Evolutionary conservation across 1,284 basidiomycete genomes (phyloP).

Genomic region (Nidula niveotomentosa): DNA sequence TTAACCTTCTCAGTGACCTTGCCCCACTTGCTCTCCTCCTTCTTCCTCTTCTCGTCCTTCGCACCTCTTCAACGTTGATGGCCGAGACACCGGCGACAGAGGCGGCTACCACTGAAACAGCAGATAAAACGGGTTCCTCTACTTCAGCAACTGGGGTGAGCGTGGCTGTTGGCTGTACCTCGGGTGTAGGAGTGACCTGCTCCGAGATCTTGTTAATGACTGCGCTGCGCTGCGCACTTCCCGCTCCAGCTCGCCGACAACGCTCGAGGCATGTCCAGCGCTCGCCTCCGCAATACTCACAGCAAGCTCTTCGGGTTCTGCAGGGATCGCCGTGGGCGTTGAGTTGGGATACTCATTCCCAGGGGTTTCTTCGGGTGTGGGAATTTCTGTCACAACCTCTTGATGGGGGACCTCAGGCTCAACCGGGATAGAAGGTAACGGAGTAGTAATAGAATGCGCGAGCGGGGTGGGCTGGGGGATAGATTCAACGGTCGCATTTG

Average conservation of each 20-base stretch:
- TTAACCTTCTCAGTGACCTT: slow-evolving; percentile 62
- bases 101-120: background rate
- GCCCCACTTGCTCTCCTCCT: slow-evolving; percentile 53
- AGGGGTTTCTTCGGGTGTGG: slow-evolving; percentile 1
- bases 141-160: background rate
- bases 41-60: slow-evolving; percentile 16
- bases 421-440: slow-evolving; percentile 6
- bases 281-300: slow-evolving; percentile 12
- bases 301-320: slow-evolving; percentile 8
- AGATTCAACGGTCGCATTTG: background rate
- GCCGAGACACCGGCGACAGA: slow-evolving; percentile 9
- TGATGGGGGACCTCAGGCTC: slow-evolving; percentile 1
- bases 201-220: background rate
- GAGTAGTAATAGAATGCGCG: slow-evolving; percentile 9
- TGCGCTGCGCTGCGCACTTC: slow-evolving; percentile 2
- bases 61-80: background rate
- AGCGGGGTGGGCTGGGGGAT: slow-evolving; percentile 27
- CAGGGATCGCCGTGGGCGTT: slow-evolving; percentile 8
- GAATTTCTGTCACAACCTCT: slow-evolving; percentile 2
- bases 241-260: slow-evolving; percentile 5
- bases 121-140: slow-evolving; percentile 1
- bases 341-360: background rate
- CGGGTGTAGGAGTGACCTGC: slow-evolving; percentile 6
- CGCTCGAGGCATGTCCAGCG: slow-evolving; percentile 5
- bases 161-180: background rate